A percentile compares a stretch with the other conserved stretches of the same genome.
Evolutionary conservation across 352 stramenopile species (phyloP).

Genomic region (Aphanomyces invadans): DNA sequence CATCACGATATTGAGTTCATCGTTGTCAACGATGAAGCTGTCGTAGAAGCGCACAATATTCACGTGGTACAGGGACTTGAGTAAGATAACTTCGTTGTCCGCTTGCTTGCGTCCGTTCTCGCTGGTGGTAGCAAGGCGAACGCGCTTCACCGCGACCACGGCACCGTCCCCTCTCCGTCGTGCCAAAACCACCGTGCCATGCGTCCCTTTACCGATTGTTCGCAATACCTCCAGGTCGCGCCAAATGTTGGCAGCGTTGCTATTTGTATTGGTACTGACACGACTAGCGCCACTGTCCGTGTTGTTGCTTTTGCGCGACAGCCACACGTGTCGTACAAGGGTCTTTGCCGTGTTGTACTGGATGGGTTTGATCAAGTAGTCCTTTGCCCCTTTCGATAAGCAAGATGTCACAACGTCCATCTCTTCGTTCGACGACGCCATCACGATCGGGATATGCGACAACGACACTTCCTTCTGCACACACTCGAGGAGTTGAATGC

Average conservation of each 20-base stretch:
- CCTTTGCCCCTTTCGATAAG: conserved; percentile 81
- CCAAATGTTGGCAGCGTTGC: conserved; percentile 53
- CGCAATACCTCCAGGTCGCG: conserved; percentile 78
- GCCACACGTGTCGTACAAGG: conserved; percentile 81
- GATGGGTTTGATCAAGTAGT: conserved; percentile 88
- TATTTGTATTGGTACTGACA: conserved; percentile 6
- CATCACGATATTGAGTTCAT: conserved; percentile 87
- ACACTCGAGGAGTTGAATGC: conserved; percentile 79
- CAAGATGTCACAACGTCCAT: conserved; percentile 86
- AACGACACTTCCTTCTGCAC: conserved; percentile 60
- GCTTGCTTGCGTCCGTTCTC: conserved; percentile 81
- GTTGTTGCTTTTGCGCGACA: conserved; percentile 28
- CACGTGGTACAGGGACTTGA: conserved; percentile 84
- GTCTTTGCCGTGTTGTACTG: conserved; percentile 87
- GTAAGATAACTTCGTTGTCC: conserved; percentile 83
- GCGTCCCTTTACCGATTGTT: conserved; percentile 80
- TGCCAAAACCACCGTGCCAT: conserved; percentile 76
- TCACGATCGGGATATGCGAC: conserved; percentile 82
- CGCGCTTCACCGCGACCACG: conserved; percentile 78
- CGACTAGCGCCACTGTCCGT: neutral
- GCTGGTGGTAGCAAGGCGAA: conserved; percentile 67
- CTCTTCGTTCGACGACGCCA: conserved; percentile 86
- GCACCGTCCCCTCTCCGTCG: conserved; percentile 66
- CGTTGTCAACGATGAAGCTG: conserved; percentile 68
- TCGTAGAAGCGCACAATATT: conserved; percentile 88